phyloP scores from a whole-genome alignment of 2,329 filamentous ascomycete genomes.

The Trichophyton simii region DNA sequence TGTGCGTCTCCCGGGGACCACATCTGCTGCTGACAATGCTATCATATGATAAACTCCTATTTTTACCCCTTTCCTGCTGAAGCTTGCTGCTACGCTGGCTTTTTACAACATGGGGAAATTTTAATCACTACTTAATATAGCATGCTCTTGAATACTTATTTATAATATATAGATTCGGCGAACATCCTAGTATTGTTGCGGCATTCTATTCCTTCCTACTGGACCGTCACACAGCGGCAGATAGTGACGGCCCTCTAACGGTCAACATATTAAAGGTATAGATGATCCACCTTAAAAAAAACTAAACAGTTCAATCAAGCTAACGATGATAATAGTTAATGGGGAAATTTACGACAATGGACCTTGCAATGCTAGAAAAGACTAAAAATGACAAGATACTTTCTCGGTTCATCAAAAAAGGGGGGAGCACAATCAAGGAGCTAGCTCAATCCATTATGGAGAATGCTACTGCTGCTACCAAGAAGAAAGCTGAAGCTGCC shows the following conservation, averaged over 20 bases:
- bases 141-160: constrained; percentile 20
- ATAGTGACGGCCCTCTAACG: constrained; percentile 35
- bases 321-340: constrained; percentile 35
- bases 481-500: constrained; percentile 29
- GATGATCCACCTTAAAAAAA: neutral
- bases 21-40: neutral
- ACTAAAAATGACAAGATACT: constrained; percentile 49
- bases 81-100: neutral
- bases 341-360: constrained; percentile 44
- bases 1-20: neutral
- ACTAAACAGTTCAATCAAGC: constrained; percentile 3
- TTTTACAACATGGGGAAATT: neutral
- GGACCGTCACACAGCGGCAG: constrained; percentile 37
- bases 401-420: constrained; percentile 45
- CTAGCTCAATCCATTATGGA: constrained; percentile 44
- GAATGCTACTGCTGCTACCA: constrained; percentile 34
- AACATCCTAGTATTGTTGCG: constrained; percentile 36
- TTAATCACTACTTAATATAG: neutral
- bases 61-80: neutral
- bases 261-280: constrained; percentile 36
- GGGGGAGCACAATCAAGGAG: constrained; percentile 43
- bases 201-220: constrained; percentile 38
- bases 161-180: constrained; percentile 32
- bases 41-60: neutral
- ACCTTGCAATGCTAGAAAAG: constrained; percentile 45